Evolutionary conservation across 2,329 filamentous ascomycete species (phyloP), one percentile per base, ranked within the genome.

Genomic region (Fusarium sp.): DNA sequence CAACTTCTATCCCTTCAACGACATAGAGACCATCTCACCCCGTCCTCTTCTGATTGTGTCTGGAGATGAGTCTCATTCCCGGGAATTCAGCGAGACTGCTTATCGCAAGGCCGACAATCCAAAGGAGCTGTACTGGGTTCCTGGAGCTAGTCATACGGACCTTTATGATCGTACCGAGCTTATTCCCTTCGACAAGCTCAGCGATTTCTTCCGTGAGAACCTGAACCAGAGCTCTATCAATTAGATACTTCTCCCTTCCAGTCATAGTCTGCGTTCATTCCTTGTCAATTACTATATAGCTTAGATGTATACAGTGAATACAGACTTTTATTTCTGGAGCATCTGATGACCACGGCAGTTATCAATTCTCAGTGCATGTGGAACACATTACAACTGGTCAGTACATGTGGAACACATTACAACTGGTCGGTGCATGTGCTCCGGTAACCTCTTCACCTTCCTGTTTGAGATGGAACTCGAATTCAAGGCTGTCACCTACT

Each of bases 1-100:
- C 4, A 59, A 59, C 25, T 59, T 45, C 2, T 59, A 59, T 0
- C 56, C 56, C 0, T 59, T 59, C 31, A 56, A 41, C 30, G 56
- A 59, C 4, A 56, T 59, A 1, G 13, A 59, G 2, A 45, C 0
- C 2, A 59, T 59, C 9, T 45, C 50, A 0, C 51, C 50, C 2
- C 41, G 56, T 0, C 41, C 56, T 3, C 13, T 59, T 4, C 25
- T 56, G 0, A 23, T 59, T 1, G 21, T 59, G 2, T 39, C 56
- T 18, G 56, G 56, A 4, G 41, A 45, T 6, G 9, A 59, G n/a
- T 9, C 56, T 0, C 56, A 59, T 4, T 59, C 56, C 1, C 34
- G 18, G 1, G 56, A 59, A 3, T 59, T 56, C 5, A 59, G 56
- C 13, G 30, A 56, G 25, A 43, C 16, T 19, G 56, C 56, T 1